Conservation (phyloP, 495 filamentous ascomycete species). For the Entonaema liquescens region DNA sequence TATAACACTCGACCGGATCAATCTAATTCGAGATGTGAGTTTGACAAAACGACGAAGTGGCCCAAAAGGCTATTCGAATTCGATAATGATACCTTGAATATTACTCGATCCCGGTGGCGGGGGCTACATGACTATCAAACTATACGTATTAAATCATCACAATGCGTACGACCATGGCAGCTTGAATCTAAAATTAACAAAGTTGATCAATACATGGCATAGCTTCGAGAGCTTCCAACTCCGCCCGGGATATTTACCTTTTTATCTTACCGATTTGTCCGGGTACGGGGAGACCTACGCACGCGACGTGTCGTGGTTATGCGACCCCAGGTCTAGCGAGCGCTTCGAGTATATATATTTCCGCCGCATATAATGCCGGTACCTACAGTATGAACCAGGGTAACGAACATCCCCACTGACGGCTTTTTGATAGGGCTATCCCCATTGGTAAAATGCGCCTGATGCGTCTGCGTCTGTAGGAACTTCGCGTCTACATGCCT, state of each 20-base stretch:
- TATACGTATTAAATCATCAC: background rate
- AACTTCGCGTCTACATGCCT: conserved; percentile 23
- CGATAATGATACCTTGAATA: background rate
- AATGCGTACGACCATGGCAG: background rate
- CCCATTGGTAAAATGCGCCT: conserved; percentile 10
- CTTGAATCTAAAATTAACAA: background rate
- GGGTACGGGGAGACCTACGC: background rate
- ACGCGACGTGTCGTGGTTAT: conserved; percentile 11
- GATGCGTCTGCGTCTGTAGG: background rate
- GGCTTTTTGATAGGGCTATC: background rate
- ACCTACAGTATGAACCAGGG: background rate
- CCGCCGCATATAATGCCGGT: conserved; percentile 11
- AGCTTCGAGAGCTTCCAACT: background rate
- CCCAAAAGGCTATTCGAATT: conserved; percentile 7
- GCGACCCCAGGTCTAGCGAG: conserved; percentile 11
- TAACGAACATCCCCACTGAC: background rate
- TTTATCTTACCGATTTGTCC: conserved; percentile 27
- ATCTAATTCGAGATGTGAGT: conserved; percentile 3
- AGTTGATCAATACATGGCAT: background rate
- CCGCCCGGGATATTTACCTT: conserved; percentile 18
- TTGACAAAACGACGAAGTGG: conserved; percentile 3
- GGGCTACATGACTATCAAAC: background rate
- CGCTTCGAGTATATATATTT: conserved; percentile 7
- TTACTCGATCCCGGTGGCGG: no score
- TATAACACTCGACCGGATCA: background rate